Base-by-base conservation (phyloP, 768 basidiomycete genomes). In the Lentinula detonsa region DNA sequence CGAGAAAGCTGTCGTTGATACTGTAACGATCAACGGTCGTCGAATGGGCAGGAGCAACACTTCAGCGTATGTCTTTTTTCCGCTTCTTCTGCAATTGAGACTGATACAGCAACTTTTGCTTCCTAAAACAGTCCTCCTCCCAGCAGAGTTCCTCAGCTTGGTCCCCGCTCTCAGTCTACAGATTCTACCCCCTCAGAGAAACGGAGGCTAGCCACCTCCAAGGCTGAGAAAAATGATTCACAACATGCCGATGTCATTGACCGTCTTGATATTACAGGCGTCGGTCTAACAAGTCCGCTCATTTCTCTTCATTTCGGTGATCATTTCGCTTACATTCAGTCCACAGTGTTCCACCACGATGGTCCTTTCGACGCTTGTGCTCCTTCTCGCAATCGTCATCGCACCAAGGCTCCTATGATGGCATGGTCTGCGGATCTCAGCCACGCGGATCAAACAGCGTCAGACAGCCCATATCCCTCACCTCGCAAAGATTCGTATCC, bases 351-450 rank as follows among this genome's bases (percentile, higher is more conserved):
- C 75, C 92, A 95, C 69, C 92, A 95, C 68, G 93, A 94, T 68
- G 92, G 92, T 34, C 93, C 92, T 11, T 95, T 94, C 71, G 92
- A 95, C 69, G 93, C 92, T 33, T 93, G 91, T 69, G 92, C 92
- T 2, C 92, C 92, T 1, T 93, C 92, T 51, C 88, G 93, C 68
- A 95, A 95, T 75, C 84, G 85, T 50, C 85, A 90, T 66, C 85
- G 82, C 65, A 84, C 80, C 69, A 87, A 85, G 69, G 92, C 93
- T 9, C 92, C 92, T 51, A 87, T 95, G 85, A 78, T 86, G 64
- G 90, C 92, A 31, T 95, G 90, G 91, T 78, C 73, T 62, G 65
- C 65, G 35, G 66, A 70, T 10, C 74, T 71, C 33, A 78, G 72
- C 31, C 80, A 81, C 40, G 73, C 76, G 5, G 70, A 78, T 56